Percentiles rank a stretch among this genome's conserved stretches.
phyloP scores from a whole-genome alignment of 192 early-diverging fungal species.

The Podila clonocystis region DNA sequence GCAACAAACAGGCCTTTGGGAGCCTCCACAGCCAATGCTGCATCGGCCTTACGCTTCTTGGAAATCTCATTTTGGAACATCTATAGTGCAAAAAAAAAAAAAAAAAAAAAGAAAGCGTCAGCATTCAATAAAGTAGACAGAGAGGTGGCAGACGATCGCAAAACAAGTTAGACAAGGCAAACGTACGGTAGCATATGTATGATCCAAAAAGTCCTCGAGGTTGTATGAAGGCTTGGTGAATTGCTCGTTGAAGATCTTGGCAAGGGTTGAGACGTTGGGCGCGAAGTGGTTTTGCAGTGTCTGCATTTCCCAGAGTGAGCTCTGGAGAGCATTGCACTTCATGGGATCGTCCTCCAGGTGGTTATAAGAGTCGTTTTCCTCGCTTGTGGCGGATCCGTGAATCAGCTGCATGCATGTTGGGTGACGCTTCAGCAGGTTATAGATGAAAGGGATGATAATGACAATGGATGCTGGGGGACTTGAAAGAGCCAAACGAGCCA shows the following conservation, averaged over 20 bases:
- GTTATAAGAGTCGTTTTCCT: conserved; percentile 62
- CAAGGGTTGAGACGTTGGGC: conserved; percentile 86
- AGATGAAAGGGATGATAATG: conserved; percentile 89
- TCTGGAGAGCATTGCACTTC: conserved; percentile 81
- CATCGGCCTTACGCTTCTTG: conserved; percentile 66
- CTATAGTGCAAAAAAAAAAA: conserved; percentile 8
- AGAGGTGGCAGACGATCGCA: neutral
- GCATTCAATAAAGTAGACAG: neutral
- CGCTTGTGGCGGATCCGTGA: conserved; percentile 66
- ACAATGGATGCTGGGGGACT: conserved; percentile 90
- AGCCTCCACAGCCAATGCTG: conserved; percentile 67
- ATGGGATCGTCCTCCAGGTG: conserved; percentile 77
- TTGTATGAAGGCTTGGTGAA: conserved; percentile 88
- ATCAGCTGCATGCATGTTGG: conserved; percentile 91
- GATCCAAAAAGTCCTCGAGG: conserved; percentile 97
- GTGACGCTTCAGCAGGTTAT: conserved; percentile 93
- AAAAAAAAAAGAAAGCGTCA: neutral
- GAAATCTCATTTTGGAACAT: conserved; percentile 74
- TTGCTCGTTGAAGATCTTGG: conserved; percentile 86
- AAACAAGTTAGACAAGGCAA: too few relatives aligned
- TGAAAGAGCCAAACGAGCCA: conserved; percentile 83
- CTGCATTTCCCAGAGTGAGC: conserved; percentile 96
- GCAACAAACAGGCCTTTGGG: conserved; percentile 61
- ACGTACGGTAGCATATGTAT: conserved; percentile 72
- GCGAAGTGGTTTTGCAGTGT: conserved; percentile 89